phyloP scores from a whole-genome alignment of 495 filamentous ascomycete genomes.

The Aspergillus carlsbadensis region DNA sequence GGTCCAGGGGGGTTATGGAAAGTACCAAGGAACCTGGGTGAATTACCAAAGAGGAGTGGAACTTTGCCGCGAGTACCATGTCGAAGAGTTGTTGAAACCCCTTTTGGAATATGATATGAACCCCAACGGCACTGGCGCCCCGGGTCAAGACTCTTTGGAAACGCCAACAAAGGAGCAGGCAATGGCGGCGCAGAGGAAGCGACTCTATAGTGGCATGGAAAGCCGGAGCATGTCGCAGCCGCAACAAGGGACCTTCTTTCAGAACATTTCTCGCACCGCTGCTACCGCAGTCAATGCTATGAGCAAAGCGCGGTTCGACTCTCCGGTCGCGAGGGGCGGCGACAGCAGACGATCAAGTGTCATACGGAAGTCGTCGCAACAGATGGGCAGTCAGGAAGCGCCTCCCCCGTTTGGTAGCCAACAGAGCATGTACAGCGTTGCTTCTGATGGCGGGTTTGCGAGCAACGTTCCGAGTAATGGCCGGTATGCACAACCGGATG shows the following conservation, averaged over 20 bases:
- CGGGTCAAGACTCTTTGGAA: constrained; percentile 63
- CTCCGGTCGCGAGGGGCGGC: constrained; percentile 63
- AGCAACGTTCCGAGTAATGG: constrained; percentile 42
- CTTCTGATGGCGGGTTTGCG: constrained; percentile 63
- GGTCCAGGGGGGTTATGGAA: constrained; percentile 96
- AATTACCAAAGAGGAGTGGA: constrained; percentile 86
- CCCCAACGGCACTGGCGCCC: constrained; percentile 65
- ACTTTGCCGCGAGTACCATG: constrained; percentile 90
- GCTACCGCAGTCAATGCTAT: constrained; percentile 91
- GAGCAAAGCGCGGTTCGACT: constrained; percentile 92
- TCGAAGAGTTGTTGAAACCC: constrained; percentile 81
- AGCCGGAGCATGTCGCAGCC: constrained; percentile 62
- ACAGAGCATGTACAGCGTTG: constrained; percentile 63
- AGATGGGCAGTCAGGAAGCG: constrained; percentile 62
- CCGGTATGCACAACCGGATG: constrained; percentile 45
- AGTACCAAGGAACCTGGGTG: constrained; percentile 99
- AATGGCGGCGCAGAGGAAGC: constrained; percentile 94
- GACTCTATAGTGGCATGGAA: constrained; percentile 75
- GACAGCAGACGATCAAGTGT: constrained; percentile 50
- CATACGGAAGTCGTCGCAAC: constrained; percentile 58
- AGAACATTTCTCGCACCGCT: constrained; percentile 90
- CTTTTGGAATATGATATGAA: constrained; percentile 87
- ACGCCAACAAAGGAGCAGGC: constrained; percentile 99
- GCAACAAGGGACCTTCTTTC: constrained; percentile 83
- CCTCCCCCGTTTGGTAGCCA: constrained; percentile 57